Base-by-base conservation (phyloP, 1,284 basidiomycete species). In the Tausonia pullulans region DNA sequence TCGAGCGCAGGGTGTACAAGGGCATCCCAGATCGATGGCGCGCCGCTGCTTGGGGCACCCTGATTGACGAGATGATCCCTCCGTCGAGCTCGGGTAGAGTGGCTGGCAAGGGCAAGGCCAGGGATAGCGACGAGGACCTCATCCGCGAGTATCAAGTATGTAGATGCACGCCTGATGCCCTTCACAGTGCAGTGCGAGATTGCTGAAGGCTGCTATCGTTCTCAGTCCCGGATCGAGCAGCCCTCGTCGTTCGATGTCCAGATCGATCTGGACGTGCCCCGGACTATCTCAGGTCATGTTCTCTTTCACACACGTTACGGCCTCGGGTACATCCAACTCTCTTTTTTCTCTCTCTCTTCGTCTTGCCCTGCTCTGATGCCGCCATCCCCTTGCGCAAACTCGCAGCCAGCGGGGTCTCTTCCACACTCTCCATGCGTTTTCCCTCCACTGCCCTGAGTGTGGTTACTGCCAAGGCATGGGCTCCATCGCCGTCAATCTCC, bases 381-480 rank as follows among this genome's bases (percentile, higher is more conserved):
- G 55, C 14, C n/a, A 44, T 11, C 48, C 50, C 13, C 40, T 13
- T 62, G 11, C 11, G 14, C 4, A 41, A 61, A 27, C 16, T 39
- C 53, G n/a, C 71, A 90, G 90, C 7, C 93, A 97, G 81, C 85
- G 93, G 10, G 88, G 88, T 2, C 80, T 97, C 3, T 98, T 98
- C 76, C 91, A 93, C 73, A 92, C 97, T 62, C 80, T 98, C 39
- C 95, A 98, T 74, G 85, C 84, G 55, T 92, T 97, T 73, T 94
- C 92, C 7, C 81, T 95, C 58, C 80, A 81, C 8, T 97, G 94
- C 76, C 75, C 79, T 11, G 80, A 83, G n/a, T 98, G 96, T 70
- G 96, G 93, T 3, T 99, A 99, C 75, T 95, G 95, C 64, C 96
- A 99, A 78, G 95, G 96, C 60, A 99, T 99, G 95, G 95, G 96